Base-by-base conservation (phyloP, 192 early-diverging fungal genomes). In the Coemansia sp. region DNA sequence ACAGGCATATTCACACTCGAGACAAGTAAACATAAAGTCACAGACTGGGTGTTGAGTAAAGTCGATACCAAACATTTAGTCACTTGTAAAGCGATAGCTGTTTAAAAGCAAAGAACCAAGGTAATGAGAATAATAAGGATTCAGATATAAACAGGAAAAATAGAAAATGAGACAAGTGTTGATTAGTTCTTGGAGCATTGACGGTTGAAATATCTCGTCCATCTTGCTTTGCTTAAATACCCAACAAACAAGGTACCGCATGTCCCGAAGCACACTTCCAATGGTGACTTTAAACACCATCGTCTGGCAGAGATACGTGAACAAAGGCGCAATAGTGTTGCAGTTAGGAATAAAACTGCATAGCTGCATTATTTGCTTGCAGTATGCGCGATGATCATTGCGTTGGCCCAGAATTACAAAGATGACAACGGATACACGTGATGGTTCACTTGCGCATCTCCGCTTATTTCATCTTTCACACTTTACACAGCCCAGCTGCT, bases 1-100 rank as follows among this genome's bases (percentile, higher is more conserved):
- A 9, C 48, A 33, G 4, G 39, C 53, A 25, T 43, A 71, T 25
- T 34, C 31, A 48, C 69, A 71, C 23, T 33, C 43, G 23, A 65
- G 26, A 51, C 69, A 71, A 7, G 43, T 60, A 21, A 29, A 71
- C 23, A 15, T 23, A 30, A 64, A 61, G 26, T 31, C 28, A 25
- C 53, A 46, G 23, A 33, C 56, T 16, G 60, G 67, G 25, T 58
- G 61, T 23, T 28, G 42, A 20, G 20, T 46, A 46, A 20, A 46
- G 20, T 46, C 43, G 20, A 18, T 5, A 46, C 20, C 43, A 46
- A 46, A 46, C 43, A 46, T 46, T 4, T 20, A 4, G 20, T 21
- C 35, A 37, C 7, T 18, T 4, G 18, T 6, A 20, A 46, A 20
- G 43, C 4, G 20, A 6, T 46, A 46, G 3, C 43, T 46, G 43